Evolutionary conservation across 169 alveolate species (phyloP), one percentile per base, ranked within the genome.

Genomic region (Toxoplasma gondii): DNA sequence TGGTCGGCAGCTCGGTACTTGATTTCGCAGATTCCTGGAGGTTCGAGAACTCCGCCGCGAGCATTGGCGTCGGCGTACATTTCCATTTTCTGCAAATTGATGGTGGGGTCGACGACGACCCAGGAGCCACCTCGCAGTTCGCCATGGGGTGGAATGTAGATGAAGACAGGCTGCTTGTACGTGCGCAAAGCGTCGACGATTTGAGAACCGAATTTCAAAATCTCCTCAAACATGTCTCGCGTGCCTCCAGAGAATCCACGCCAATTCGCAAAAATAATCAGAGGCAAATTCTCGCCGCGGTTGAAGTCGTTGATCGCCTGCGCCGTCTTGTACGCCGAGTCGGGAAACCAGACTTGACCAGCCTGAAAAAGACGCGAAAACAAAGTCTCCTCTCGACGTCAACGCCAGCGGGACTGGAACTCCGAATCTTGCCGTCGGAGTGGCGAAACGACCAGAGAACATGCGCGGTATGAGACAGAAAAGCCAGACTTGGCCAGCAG

Each of bases 121-220:
- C 98, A 97, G n/a, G 98, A 97, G 38, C 98, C 98, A 9, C 98
- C 98, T 34, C 98, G 95, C 58, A 97, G 90, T 88, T 97, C 98
- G 19, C 97, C 98, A 31, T 92, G 93, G 39, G 97, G 97, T 10
- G 98, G 98, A n/a, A 97, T 96, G 94, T 97, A 97, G 27, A 97
- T 97, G 82, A 97, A 95, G 54, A 96, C 97, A 58, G 98, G 98
- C 58, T 97, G 98, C 43, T 94, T 94, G 95, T 97, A 97, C 92
- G 95, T 94, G 69, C 95, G 97, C 36, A 97, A 92, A 27, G 97
- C 98, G 70, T 97, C 98, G 92, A 97, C 98, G 53, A 97, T 97
- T 96, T 96, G 95, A 0, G 98, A 94, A 4, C 98, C 98, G 87
- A 96, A 97, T 88, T 97, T 97, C 88, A 97, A 91, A 16, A 97